phyloP scores from a whole-genome alignment of 805 yeast genomes.

The Lachancea thermotolerans region DNA sequence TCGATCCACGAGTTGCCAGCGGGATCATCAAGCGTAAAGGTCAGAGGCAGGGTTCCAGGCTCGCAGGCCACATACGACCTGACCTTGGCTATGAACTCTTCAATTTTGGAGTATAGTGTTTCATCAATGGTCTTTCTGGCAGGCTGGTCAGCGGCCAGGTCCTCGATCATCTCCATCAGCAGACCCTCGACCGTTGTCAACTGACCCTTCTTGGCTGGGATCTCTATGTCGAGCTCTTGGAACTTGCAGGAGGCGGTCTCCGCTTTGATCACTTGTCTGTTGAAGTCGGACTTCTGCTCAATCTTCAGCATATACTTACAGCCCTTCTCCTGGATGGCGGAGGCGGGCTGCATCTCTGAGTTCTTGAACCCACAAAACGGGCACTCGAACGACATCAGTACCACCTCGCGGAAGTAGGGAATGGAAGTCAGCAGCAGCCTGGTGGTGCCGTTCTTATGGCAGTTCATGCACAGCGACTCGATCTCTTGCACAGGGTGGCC shows the following conservation, averaged over 20 bases:
- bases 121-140: constrained; percentile 71
- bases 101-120: constrained; percentile 67
- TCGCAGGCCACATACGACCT: constrained; percentile 57
- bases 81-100: constrained; percentile 57
- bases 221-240: constrained; percentile 81
- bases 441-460: constrained; percentile 80
- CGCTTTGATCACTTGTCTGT: constrained; percentile 86
- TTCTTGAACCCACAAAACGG: constrained; percentile 90
- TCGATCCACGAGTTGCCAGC: constrained; percentile 97
- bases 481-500: constrained; percentile 96
- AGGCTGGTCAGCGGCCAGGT: constrained; percentile 74
- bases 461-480: constrained; percentile 93
- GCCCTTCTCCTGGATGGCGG: constrained; percentile 85
- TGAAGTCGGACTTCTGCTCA: constrained; percentile 65
- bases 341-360: constrained; percentile 94
- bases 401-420: constrained; percentile 86
- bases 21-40: constrained; percentile 82
- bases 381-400: constrained; percentile 91
- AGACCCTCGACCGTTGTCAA: constrained; percentile 90
- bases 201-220: constrained; percentile 93
- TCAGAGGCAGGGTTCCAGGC: constrained; percentile 63
- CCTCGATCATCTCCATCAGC: constrained; percentile 73
- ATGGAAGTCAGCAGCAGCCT: constrained; percentile 78
- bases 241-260: constrained; percentile 79
- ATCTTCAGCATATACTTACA: constrained; percentile 61